Evolutionary conservation across 257 asterid genomes (phyloP).

Genomic region (Ophiorrhiza pumila): DNA sequence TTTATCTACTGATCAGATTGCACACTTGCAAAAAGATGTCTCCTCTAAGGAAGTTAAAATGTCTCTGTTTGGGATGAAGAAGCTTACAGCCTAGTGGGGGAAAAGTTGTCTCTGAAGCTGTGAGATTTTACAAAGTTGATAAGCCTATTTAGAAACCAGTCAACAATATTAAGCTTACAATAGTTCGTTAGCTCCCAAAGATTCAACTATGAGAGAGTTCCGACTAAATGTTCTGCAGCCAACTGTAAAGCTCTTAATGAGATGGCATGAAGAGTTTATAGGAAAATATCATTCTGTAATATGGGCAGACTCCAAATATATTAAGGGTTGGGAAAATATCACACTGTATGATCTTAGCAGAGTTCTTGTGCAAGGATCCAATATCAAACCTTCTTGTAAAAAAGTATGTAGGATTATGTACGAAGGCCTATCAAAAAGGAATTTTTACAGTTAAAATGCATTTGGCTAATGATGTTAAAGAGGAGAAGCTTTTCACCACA

Average conservation of each 20-base stretch:
- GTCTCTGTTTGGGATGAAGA: background rate
- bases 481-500: background rate
- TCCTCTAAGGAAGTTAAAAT: background rate
- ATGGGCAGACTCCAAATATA: background rate
- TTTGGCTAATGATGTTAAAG: background rate
- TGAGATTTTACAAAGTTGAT: background rate
- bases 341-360: constrained; percentile 5
- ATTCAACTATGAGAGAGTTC: background rate
- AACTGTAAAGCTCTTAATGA: background rate
- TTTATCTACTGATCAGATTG: background rate
- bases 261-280: background rate
- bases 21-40: background rate
- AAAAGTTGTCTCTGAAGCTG: background rate
- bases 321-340: too few relatives aligned
- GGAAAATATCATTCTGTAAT: background rate
- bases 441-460: background rate
- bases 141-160: background rate
- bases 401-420: background rate
- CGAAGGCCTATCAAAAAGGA: background rate
- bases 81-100: background rate
- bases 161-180: background rate
- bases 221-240: background rate
- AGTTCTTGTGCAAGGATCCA: background rate
- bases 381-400: background rate
- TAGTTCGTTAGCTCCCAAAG: background rate